Percentiles rank a stretch among this genome's conserved stretches.
phyloP scores from a whole-genome alignment of 345 rosid genomes.

The Populus deltoides region DNA sequence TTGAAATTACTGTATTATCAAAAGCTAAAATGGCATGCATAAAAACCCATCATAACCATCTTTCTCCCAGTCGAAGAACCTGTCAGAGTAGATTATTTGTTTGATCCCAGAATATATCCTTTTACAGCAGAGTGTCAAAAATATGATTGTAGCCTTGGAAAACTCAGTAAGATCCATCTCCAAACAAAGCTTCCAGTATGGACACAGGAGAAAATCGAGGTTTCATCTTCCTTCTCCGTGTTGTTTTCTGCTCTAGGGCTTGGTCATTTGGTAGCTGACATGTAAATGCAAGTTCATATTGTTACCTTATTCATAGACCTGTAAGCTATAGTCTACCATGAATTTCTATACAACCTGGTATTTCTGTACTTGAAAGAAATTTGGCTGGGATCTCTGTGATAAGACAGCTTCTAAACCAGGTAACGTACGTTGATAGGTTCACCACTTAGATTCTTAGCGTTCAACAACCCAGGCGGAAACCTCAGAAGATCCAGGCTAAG shows the following conservation, averaged over 20 bases:
- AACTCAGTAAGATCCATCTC: constrained; percentile 25
- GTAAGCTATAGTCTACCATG: not conserved
- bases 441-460: constrained; percentile 51
- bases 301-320: not conserved
- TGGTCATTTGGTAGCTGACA: not conserved
- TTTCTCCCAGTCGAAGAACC: no score
- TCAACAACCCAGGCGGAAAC: constrained; percentile 42
- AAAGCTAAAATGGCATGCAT: no score
- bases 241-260: not conserved
- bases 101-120: not conserved
- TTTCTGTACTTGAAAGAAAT: not conserved
- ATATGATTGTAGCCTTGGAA: not conserved
- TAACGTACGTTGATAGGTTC: constrained; percentile 26
- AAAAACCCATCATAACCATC: no score
- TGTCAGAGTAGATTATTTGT: no score
- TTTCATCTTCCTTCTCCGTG: constrained; percentile 14
- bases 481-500: constrained; percentile 26
- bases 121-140: not conserved
- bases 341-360: not conserved
- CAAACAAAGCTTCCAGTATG: constrained; percentile 22
- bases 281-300: not conserved
- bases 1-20: not conserved
- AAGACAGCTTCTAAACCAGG: not conserved
- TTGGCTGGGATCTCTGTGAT: not conserved
- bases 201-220: constrained; percentile 48